Base-by-base conservation (phyloP, 805 yeast genomes). In the Torulaspora franciscae region DNA sequence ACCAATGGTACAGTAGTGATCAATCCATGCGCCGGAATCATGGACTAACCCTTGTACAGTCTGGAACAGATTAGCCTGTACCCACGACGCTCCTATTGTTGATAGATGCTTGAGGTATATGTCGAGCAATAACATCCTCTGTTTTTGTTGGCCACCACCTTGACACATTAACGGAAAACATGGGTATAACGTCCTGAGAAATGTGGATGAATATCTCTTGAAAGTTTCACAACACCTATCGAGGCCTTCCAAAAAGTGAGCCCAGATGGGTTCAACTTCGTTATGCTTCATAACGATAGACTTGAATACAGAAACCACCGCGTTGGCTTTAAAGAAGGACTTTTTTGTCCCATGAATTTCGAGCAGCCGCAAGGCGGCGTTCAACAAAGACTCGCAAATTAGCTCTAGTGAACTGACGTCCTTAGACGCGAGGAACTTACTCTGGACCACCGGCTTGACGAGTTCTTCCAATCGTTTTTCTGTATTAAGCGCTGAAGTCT, bases 1-100 rank as follows among this genome's bases (percentile, higher is more conserved):
- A 3, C 61, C 65, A 10, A 60, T 40, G 2, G 27, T 14, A 33
- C 65, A 61, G 32, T 61, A 62, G 33, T 47, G 42, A n/a, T 51
- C 53, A 14, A 61, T 49, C 54, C 57, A 56, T 10, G 34, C 34
- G 6, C 42, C 45, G 6, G 51, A 50, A 5, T 24, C 32, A 7
- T 51, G 41, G 1, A 59, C 55, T 7, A 43, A 42, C 5, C 27
- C 35, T 34, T 56, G 52, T 2, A 60, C 33, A 3, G 48, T 13
- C 28, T 54, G 64, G 29, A 62, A 50, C 9, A 64, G 25, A 26
- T 54, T 40, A 6, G 45, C 50, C 22, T 57, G 55, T 9, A 55
- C 43, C 68, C 68, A 62, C 39, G 23, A 11, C 2, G 49, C 32
- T 10, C 51, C 48, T 11, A 56, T 22, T 3, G 41, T 11, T 1